Evolutionary conservation across 352 stramenopile genomes (phyloP).

Genomic region (Globisporangium yorkense): DNA sequence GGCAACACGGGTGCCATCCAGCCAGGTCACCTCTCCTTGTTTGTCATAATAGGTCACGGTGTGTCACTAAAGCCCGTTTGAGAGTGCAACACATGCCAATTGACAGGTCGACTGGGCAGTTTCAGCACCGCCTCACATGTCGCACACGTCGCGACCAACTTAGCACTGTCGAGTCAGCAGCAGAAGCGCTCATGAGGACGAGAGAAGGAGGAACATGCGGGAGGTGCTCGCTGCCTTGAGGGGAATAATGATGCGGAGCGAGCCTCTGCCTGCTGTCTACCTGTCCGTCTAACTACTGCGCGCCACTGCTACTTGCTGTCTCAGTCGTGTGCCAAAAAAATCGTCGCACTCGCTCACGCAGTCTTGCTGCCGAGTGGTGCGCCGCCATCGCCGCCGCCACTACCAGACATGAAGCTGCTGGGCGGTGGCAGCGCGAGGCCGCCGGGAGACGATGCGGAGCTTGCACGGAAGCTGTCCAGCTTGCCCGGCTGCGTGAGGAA

Average conservation of each 20-base stretch:
- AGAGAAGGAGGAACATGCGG: too few relatives aligned
- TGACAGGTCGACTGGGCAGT: too few relatives aligned
- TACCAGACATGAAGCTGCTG: conserved; percentile 44
- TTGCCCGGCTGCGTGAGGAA: conserved; percentile 67
- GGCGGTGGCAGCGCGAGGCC: conserved; percentile 31
- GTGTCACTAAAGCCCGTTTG: too few relatives aligned
- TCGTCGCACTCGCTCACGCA: conserved; percentile 26
- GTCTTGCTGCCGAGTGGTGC: conserved; percentile 38
- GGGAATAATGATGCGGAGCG: neutral
- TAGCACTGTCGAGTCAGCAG: too few relatives aligned
- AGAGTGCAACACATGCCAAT: too few relatives aligned
- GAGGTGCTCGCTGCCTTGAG: neutral
- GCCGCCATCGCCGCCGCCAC: conserved; percentile 11
- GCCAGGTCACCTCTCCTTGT: too few relatives aligned
- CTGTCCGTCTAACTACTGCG: neutral
- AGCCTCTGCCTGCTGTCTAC: neutral
- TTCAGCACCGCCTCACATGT: too few relatives aligned
- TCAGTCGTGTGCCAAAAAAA: neutral
- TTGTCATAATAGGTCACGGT: too few relatives aligned
- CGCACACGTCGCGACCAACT: too few relatives aligned
- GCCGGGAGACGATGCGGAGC: conserved; percentile 19
- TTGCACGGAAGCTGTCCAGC: conserved; percentile 50
- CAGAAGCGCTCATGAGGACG: too few relatives aligned
- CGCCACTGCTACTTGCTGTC: conserved; percentile 1
- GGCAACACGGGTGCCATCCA: too few relatives aligned